A percentile compares a stretch with the other conserved stretches of the same genome.
These are phyloP conservation scores for Trichoderma atroviride DNA, from an alignment of 2,329 filamentous ascomycete species.

Conservation along the genomic window DNA sequence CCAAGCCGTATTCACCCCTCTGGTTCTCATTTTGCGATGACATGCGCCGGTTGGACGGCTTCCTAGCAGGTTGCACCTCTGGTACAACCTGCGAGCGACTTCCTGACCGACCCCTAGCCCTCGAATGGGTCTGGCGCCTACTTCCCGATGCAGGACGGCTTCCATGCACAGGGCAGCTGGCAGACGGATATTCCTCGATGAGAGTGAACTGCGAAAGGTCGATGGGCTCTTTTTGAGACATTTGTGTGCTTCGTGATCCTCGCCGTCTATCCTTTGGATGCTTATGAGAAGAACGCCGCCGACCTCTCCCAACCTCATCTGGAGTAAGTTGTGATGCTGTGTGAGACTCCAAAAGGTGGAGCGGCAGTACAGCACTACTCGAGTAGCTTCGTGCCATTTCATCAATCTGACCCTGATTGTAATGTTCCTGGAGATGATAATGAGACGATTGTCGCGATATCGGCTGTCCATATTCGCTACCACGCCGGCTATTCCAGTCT, in stretches of 20 bases:
- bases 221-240: constrained; percentile 25
- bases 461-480: constrained; percentile 2
- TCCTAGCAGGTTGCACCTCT: background rate
- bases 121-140: constrained; percentile 20
- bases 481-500: constrained; percentile 14
- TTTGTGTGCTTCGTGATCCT: constrained; percentile 20
- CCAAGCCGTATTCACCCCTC: background rate
- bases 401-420: background rate
- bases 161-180: constrained; percentile 32
- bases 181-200: constrained; percentile 33
- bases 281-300: constrained; percentile 23
- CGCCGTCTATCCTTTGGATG: constrained; percentile 15
- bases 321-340: background rate
- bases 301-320: constrained; percentile 21
- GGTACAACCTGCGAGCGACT: constrained; percentile 13
- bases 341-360: constrained; percentile 2
- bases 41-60: background rate
- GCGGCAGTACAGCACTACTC: constrained; percentile 12
- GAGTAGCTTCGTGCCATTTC: constrained; percentile 12
- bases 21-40: constrained; percentile 1
- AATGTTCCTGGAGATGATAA: constrained; percentile 14
- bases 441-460: constrained; percentile 22
- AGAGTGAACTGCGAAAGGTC: constrained; percentile 33
- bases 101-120: constrained; percentile 18
- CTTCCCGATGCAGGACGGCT: constrained; percentile 30